Evolutionary conservation across 208 protist genomes (phyloP).

Genomic region (Leishmania arabica): DNA sequence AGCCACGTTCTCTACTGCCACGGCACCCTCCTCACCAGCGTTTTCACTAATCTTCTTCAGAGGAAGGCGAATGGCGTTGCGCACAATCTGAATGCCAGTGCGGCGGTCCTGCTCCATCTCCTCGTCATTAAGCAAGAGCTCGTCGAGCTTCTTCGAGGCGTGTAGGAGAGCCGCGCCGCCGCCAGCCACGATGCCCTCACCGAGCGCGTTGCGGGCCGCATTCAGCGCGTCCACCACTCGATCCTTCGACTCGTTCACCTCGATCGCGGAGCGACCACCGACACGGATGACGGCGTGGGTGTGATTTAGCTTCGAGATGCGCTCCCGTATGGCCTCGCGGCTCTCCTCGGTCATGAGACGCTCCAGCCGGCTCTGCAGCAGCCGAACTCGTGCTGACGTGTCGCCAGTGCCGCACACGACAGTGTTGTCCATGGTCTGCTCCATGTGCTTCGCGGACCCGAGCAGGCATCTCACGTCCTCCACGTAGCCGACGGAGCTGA

Average conservation of each 20-base stretch:
- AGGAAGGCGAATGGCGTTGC: constrained; percentile 88
- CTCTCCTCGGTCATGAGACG: constrained; percentile 95
- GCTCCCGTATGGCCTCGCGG: constrained; percentile 96
- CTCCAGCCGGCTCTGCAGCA: constrained; percentile 92
- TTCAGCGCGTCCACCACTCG: constrained; percentile 99
- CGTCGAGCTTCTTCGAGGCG: constrained; percentile 92
- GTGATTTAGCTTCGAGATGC: constrained; percentile 84
- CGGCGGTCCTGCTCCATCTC: constrained; percentile 83
- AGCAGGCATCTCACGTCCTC: constrained; percentile 67
- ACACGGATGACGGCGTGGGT: constrained; percentile 97
- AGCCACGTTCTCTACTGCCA: constrained; percentile 98
- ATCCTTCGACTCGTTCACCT: constrained; percentile 99
- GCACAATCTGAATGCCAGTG: constrained; percentile 88
- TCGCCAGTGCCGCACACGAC: constrained; percentile 89
- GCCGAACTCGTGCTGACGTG: constrained; percentile 88
- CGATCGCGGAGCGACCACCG: constrained; percentile 97
- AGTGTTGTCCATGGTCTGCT: constrained; percentile 98
- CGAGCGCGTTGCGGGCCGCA: constrained; percentile 98
- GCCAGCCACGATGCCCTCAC: constrained; percentile 99
- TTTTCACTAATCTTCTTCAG: constrained; percentile 97
- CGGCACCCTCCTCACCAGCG: constrained; percentile 97
- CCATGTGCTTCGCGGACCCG: constrained; percentile 51
- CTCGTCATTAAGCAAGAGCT: constrained; percentile 86
- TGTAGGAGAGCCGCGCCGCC: constrained; percentile 98
- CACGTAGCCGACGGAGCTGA: constrained; percentile 73